Percentiles rank a stretch among this genome's conserved stretches.
These are phyloP conservation scores for Boletus eberwhitei DNA, from an alignment of 768 basidiomycete genomes.

Conservation along the genomic window DNA sequence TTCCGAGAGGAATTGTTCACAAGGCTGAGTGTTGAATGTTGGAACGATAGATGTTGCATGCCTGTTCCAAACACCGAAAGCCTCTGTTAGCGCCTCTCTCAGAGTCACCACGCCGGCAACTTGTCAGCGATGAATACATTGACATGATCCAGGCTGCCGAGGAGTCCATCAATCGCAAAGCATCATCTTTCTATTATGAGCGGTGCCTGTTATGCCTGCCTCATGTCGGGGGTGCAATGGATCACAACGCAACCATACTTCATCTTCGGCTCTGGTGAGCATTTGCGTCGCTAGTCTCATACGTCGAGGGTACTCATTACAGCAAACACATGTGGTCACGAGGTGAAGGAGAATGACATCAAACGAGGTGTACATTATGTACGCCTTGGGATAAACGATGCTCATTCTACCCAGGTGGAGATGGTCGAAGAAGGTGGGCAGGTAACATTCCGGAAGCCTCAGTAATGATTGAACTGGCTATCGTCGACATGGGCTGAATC, in stretches of 20 bases:
- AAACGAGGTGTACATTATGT: neutral
- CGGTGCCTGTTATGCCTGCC: slow-evolving; percentile 3
- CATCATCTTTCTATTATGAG: no score
- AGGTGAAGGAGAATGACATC: neutral
- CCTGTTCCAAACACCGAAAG: neutral
- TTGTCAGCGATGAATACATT: neutral
- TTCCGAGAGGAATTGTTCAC: neutral
- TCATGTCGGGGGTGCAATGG: neutral
- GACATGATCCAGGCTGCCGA: neutral
- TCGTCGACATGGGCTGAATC: neutral
- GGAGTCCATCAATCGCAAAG: neutral
- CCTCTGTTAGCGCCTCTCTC: no score
- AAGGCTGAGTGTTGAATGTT: neutral
- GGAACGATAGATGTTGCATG: neutral
- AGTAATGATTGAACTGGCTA: neutral
- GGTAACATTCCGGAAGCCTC: neutral
- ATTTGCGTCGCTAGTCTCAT: neutral
- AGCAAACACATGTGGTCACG: neutral
- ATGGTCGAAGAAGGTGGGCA: neutral
- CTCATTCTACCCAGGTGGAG: neutral
- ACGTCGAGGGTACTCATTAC: neutral
- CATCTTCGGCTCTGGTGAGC: neutral
- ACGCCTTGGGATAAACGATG: neutral
- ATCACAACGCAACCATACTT: neutral
- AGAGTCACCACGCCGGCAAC: neutral